phyloP scores from a whole-genome alignment of 2,329 filamentous ascomycete species.

The Botrytis pseudocinerea region DNA sequence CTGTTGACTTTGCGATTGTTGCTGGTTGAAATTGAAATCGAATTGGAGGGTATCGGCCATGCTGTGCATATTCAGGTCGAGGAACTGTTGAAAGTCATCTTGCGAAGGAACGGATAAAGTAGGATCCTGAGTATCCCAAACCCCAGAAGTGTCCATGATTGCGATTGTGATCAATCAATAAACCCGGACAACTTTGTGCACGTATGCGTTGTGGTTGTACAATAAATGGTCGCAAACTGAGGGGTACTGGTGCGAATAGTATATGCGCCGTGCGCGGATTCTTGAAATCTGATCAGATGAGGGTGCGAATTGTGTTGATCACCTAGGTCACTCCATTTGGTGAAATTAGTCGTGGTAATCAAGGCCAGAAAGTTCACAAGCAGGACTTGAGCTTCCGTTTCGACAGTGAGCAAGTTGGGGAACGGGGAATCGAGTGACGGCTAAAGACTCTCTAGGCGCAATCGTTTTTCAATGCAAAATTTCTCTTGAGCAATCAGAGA shows the following conservation, averaged over 20 bases:
- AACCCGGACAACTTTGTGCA: not conserved
- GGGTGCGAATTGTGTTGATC: not conserved
- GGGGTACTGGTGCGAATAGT: slow-evolving; percentile 10
- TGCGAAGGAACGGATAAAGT: slow-evolving; percentile 52
- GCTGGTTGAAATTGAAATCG: slow-evolving; percentile 56
- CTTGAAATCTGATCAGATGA: slow-evolving; percentile 1
- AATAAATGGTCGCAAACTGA: slow-evolving; percentile 16
- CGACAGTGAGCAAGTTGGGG: not conserved
- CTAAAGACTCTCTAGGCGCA: not conserved
- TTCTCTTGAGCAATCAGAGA: not conserved
- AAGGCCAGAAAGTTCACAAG: not conserved
- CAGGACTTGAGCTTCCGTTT: not conserved
- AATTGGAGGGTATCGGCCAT: slow-evolving; percentile 58
- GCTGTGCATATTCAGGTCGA: slow-evolving; percentile 59
- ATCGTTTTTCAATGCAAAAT: not conserved
- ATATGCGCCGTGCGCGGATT: slow-evolving; percentile 11
- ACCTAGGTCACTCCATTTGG: slow-evolving; percentile 12
- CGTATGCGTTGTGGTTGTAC: not conserved
- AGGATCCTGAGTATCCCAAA: slow-evolving; percentile 59
- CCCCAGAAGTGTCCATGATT: slow-evolving; percentile 40
- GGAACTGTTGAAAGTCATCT: slow-evolving; percentile 65
- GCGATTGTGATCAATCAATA: slow-evolving; percentile 1
- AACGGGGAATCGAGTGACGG: not conserved
- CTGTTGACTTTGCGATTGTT: slow-evolving; percentile 35
- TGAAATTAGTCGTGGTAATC: not conserved